phyloP scores from a whole-genome alignment of 768 basidiomycete genomes.

The Termitomyces sp. region DNA sequence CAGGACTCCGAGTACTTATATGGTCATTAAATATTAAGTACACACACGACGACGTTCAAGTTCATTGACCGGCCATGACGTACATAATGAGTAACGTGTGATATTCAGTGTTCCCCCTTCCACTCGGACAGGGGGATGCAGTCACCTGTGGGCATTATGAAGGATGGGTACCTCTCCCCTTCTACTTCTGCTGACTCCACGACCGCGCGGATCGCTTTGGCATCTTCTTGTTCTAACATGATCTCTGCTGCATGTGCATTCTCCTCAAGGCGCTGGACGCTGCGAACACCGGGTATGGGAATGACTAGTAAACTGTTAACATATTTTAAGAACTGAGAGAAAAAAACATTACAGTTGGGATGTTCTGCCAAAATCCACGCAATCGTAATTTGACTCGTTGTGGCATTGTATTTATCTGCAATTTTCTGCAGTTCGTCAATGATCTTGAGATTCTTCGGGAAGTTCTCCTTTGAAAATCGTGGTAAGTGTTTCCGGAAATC shows the following conservation, averaged over 20 bases:
- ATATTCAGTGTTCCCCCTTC: conserved; percentile 8
- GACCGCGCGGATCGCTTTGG: background rate
- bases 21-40: background rate
- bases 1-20: no score
- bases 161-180: background rate
- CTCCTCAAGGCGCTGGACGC: no score
- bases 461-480: conserved; percentile 35
- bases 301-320: conserved; percentile 10
- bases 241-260: no score
- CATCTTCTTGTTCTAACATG: no score
- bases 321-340: background rate
- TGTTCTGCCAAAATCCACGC: conserved; percentile 39
- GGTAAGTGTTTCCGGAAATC: conserved; percentile 34
- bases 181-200: background rate
- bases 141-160: conserved; percentile 3
- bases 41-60: background rate
- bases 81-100: background rate
- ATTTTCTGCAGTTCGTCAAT: conserved; percentile 30
- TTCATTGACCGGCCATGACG: background rate
- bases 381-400: conserved; percentile 38
- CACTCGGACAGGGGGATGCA: conserved; percentile 16
- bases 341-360: conserved; percentile 7
- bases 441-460: conserved; percentile 35
- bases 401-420: conserved; percentile 29
- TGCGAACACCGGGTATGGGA: conserved; percentile 21